A percentile compares a stretch with the other conserved stretches of the same genome.
These are phyloP conservation scores for Russula sp. DNA, from an alignment of 768 basidiomycete genomes.

Conservation along the genomic window DNA sequence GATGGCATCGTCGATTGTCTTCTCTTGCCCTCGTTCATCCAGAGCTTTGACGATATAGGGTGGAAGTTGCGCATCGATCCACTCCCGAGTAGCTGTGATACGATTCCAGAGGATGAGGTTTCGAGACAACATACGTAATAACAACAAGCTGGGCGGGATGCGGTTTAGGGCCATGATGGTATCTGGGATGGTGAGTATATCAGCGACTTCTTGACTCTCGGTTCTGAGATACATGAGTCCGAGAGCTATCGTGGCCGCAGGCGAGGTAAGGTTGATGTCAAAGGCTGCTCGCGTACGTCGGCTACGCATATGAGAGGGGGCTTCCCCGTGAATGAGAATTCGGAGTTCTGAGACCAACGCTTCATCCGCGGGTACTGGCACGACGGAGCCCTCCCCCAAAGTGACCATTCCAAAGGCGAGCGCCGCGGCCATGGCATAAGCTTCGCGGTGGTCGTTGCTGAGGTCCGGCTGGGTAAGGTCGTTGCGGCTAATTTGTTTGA, in stretches of 20 bases:
- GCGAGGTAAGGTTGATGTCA: slow-evolving; percentile 86
- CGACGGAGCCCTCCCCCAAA: slow-evolving; percentile 74
- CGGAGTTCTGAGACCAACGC: slow-evolving; percentile 61
- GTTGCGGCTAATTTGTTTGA: slow-evolving; percentile 73
- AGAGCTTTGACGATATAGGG: slow-evolving; percentile 53
- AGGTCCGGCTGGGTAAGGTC: slow-evolving; percentile 78
- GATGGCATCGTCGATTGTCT: slow-evolving; percentile 57
- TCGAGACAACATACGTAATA: slow-evolving; percentile 72
- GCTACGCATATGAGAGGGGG: slow-evolving; percentile 36
- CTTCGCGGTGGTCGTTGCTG: slow-evolving; percentile 84
- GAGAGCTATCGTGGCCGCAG: slow-evolving; percentile 84
- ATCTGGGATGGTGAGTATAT: slow-evolving; percentile 77
- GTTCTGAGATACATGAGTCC: slow-evolving; percentile 92
- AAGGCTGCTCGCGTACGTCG: slow-evolving; percentile 44
- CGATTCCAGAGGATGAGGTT: slow-evolving; percentile 83
- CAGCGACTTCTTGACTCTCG: slow-evolving; percentile 77
- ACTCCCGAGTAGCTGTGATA: slow-evolving; percentile 65
- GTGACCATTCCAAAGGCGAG: slow-evolving; percentile 95
- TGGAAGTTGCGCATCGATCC: slow-evolving; percentile 71
- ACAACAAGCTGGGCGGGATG: slow-evolving; percentile 82
- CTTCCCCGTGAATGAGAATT: slow-evolving; percentile 71
- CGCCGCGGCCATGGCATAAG: slow-evolving; percentile 84
- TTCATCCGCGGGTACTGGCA: slow-evolving; percentile 63
- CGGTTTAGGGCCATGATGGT: slow-evolving; percentile 74
- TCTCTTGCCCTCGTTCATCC: slow-evolving; percentile 44